Evolutionary conservation across 2,329 filamentous ascomycete genomes (phyloP).

Genomic region (Pestalotiopsis sp.): DNA sequence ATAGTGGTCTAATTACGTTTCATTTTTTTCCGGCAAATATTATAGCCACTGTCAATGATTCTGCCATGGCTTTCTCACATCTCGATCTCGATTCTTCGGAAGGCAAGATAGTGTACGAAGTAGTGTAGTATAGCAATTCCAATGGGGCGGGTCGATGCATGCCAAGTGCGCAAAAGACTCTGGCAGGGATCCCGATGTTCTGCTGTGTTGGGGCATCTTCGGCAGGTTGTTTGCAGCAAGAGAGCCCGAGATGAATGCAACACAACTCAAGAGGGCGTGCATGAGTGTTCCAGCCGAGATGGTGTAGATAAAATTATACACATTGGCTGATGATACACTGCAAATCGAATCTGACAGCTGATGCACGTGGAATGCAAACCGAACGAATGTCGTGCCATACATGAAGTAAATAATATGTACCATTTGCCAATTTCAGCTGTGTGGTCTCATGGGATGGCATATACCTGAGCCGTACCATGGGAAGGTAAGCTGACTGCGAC

Average conservation of each 20-base stretch:
- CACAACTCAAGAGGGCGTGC: not conserved
- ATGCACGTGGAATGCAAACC: not conserved
- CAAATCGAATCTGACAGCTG: not conserved
- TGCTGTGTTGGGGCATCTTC: not conserved
- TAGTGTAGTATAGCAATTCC: not conserved
- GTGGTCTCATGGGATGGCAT: not conserved
- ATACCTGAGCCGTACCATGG: not conserved
- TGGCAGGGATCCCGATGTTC: not conserved
- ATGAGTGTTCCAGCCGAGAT: not conserved
- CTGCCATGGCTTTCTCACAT: not conserved
- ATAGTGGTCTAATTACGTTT: conserved; percentile 1
- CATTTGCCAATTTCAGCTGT: not conserved
- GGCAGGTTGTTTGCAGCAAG: not conserved
- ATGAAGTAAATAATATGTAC: too few relatives aligned
- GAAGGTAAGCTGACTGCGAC: not conserved
- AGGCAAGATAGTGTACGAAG: not conserved
- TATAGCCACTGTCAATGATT: not conserved
- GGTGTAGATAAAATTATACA: not conserved
- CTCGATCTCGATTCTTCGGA: not conserved
- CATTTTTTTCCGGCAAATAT: not conserved
- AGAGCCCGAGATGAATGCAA: not conserved
- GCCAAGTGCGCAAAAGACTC: not conserved
- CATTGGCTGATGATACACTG: not conserved
- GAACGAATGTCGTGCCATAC: not conserved
- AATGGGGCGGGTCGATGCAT: not conserved